Conservation (phyloP, 441 rosid genomes). For the Gossypium trilobum region DNA sequence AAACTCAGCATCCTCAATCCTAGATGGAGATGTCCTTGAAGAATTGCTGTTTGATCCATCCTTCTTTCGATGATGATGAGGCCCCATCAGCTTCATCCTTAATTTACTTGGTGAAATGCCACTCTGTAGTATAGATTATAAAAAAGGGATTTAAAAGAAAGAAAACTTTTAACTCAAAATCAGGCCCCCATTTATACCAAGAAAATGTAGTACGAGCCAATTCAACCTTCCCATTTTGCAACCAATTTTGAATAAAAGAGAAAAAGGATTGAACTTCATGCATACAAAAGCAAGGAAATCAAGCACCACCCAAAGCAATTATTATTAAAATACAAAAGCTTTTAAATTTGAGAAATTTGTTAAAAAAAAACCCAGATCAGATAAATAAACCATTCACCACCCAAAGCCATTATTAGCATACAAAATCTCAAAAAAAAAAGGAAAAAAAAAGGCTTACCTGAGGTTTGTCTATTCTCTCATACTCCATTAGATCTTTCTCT, state of each 20-base stretch:
- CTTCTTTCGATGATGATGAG: conserved; percentile 45
- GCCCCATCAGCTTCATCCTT: conserved; percentile 82
- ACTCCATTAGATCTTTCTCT: conserved; percentile 64
- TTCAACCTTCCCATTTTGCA: conserved; percentile 9
- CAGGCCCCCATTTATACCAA: background rate
- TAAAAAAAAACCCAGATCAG: conserved; percentile 14
- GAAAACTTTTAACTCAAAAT: background rate
- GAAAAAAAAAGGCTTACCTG: conserved; percentile 36
- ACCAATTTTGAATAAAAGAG: background rate
- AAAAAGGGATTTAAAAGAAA: background rate
- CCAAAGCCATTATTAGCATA: background rate
- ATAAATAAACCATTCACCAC: background rate
- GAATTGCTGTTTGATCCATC: conserved; percentile 71
- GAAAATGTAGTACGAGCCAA: background rate
- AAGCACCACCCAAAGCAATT: too few relatives aligned
- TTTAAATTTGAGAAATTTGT: background rate
- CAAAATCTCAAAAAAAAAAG: conserved; percentile 12
- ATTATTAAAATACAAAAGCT: background rate
- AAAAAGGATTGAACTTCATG: background rate
- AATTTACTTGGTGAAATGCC: conserved; percentile 83
- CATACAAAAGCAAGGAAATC: background rate
- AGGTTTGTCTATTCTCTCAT: conserved; percentile 81
- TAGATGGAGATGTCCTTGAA: conserved; percentile 83
- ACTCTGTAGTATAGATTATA: conserved; percentile 34
- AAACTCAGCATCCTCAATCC: conserved; percentile 62